A percentile compares a stretch with the other conserved stretches of the same genome.
Conservation (phyloP, 495 filamentous ascomycete genomes). For the Usnea hakonensis region DNA sequence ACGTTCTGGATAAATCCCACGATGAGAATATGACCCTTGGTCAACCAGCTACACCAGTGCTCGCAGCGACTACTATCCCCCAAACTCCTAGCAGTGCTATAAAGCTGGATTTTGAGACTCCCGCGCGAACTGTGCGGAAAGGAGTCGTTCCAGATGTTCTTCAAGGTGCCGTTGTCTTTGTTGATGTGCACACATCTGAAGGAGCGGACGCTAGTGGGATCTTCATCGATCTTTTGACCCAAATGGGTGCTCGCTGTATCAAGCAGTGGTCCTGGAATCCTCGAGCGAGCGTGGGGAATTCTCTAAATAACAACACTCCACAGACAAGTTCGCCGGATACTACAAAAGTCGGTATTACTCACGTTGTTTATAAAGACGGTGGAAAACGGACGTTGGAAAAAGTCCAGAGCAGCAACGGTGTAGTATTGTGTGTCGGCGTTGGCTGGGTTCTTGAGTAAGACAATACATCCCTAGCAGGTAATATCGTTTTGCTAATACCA, state of each 20-base stretch:
- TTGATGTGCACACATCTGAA: slow-evolving; percentile 88
- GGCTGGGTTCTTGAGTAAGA: slow-evolving; percentile 83
- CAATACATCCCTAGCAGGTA: neutral
- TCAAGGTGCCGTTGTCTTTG: slow-evolving; percentile 72
- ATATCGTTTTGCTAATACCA: slow-evolving; percentile 22
- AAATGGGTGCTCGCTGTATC: slow-evolving; percentile 80
- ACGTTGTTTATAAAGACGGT: slow-evolving; percentile 94
- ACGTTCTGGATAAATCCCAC: slow-evolving; percentile 14
- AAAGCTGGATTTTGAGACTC: slow-evolving; percentile 48
- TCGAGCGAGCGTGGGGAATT: slow-evolving; percentile 30
- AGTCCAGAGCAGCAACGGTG: slow-evolving; percentile 62
- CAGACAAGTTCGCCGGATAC: slow-evolving; percentile 14
- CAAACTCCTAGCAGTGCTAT: slow-evolving; percentile 23
- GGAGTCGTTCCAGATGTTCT: slow-evolving; percentile 47
- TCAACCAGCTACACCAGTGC: slow-evolving; percentile 14
- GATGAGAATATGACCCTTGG: slow-evolving; percentile 23
- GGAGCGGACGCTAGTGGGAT: slow-evolving; percentile 78
- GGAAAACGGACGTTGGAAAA: slow-evolving; percentile 81
- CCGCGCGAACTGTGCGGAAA: slow-evolving; percentile 45
- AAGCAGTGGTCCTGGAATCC: slow-evolving; percentile 84
- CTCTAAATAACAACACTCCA: neutral
- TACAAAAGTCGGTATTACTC: slow-evolving; percentile 77
- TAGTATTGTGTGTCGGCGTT: slow-evolving; percentile 77
- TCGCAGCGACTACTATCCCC: slow-evolving; percentile 12
- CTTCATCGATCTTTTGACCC: slow-evolving; percentile 71